Base-by-base conservation (phyloP, 2,329 filamentous ascomycete species). In the Zymoseptoria crescenta region DNA sequence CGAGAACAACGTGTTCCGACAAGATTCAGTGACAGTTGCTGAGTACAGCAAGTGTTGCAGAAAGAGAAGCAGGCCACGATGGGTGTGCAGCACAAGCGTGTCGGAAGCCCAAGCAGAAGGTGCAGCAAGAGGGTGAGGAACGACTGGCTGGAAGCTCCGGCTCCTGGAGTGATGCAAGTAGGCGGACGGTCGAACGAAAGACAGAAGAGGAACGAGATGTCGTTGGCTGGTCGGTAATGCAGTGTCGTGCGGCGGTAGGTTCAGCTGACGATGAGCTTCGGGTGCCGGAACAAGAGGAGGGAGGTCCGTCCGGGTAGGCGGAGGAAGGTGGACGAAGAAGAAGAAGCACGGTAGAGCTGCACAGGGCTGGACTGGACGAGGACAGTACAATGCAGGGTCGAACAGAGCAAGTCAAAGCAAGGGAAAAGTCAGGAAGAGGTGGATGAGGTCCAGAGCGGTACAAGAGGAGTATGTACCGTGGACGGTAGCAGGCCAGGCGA, bases 161-260 rank as follows among this genome's bases (percentile, higher is more conserved):
- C 57, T 59, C 48, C 49, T 59, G 57, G 49, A 29, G 24, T 59
- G 35, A 45, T 45, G 35, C 35, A 45, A 45, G 35, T 45, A 16
- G 35, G 57, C 57, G 55, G 53, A 49, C 49, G 51, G 41, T 55
- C 29, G 48, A 59, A 24, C n/a, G 24, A 52, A 19, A 29, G 24
- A 29, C 57, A 50, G 54, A 27, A 27, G 8, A 51, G 35, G 7
- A 19, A 49, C 55, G 10, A 48, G 27, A 41, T 48, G 20, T 30
- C 54, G 56, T 56, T 54, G 58, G 55, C 50, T 30, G 51, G 50
- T 60, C 58, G 58, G 58, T 53, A 60, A 52, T 55, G 58, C 58
- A 57, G 56, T 54, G 55, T 30, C 54, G 55, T 28, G 21, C 21
- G 24, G 51, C 21, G 24, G 51, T 29, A 52, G 51, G 51, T 52